Evolutionary conservation across 495 filamentous ascomycete genomes (phyloP), one percentile per base, ranked within the genome.

Genomic region (Daldinia concentrica): DNA sequence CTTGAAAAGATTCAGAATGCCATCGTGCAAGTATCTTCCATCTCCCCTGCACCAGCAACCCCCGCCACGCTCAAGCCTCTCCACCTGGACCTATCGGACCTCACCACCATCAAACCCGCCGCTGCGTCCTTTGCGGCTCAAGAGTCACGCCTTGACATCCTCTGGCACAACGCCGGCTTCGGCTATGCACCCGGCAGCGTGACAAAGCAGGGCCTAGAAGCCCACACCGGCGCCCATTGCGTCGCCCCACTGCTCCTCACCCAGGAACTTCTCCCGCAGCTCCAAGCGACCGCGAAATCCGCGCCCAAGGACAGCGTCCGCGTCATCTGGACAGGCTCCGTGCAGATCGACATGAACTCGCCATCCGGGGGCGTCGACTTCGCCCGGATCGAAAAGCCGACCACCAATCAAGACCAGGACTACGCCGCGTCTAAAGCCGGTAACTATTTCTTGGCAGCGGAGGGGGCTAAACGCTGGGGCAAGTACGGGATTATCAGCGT

Each of bases 151-250:
- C 79, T 89, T 0, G 83, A 89, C 61, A 82, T 87, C 8, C 77
- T 89, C 0, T 87, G 77, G 72, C 87, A 88, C 68, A 88, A 89
- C 66, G 86, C 87, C 0, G 86, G 86, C 6, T 74, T 86, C 32
- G 70, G 70, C 66, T 26, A 60, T 55, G n/a, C 66, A 70, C 2
- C 76, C 4, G 74, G 75, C 17, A 66, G 59, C 56, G 48, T 34
- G 15, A 79, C 65, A n/a, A 66, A 36, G 7, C 79, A 82, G 65
- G 79, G 74, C 32, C 54, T 78, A 15, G 79, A 82, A 56, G 26
- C 62, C 12, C 75, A 76, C 19, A 62, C 79, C 45, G 79, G 76
- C 19, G 72, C 71, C 3, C 79, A 83, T 62, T 73, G 69, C 43
- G 41, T 81, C 6, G 79, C 72, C 14, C 72, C 77, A 15, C 78